Evolutionary conservation across 768 basidiomycete genomes (phyloP).

Genomic region (Amanita jacksonii): DNA sequence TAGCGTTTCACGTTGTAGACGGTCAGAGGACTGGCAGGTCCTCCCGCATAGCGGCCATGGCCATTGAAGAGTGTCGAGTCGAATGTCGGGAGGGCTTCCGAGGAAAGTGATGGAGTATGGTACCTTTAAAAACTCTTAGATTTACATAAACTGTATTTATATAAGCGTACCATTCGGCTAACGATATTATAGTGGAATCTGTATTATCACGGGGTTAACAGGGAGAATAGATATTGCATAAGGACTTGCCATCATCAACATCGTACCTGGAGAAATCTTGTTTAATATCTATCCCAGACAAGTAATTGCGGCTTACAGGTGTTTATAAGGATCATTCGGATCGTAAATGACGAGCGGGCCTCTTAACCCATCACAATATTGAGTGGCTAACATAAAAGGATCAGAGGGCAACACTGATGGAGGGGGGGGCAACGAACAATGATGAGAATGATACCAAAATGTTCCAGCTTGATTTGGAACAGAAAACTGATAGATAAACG

Average conservation of each 20-base stretch:
- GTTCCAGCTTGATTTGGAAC: conserved; percentile 19
- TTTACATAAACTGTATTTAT: neutral
- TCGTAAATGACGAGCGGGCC: conserved; percentile 17
- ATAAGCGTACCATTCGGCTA: conserved; percentile 36
- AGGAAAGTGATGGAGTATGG: conserved; percentile 19
- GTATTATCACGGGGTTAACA: too few species aligned
- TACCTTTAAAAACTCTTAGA: conserved; percentile 21
- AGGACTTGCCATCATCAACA: conserved; percentile 14
- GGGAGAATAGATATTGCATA: too few species aligned
- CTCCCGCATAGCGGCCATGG: conserved; percentile 33
- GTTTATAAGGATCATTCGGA: conserved; percentile 12
- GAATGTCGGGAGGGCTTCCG: conserved; percentile 13
- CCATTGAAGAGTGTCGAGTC: conserved; percentile 47
- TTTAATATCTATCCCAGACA: neutral
- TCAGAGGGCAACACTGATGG: neutral
- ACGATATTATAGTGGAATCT: conserved; percentile 34
- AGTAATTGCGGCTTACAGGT: conserved; percentile 2
- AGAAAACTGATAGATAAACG: conserved; percentile 30
- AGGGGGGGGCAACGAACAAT: conserved; percentile 17
- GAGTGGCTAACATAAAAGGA: conserved; percentile 6
- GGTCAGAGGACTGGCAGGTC: conserved; percentile 29
- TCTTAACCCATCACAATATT: conserved; percentile 19
- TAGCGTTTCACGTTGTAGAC: conserved; percentile 33
- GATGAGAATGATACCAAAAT: conserved; percentile 24
- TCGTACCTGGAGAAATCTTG: conserved; percentile 14